Evolutionary conservation across 1,284 basidiomycete species (phyloP).

Genomic region (Ganoderma multipileum): DNA sequence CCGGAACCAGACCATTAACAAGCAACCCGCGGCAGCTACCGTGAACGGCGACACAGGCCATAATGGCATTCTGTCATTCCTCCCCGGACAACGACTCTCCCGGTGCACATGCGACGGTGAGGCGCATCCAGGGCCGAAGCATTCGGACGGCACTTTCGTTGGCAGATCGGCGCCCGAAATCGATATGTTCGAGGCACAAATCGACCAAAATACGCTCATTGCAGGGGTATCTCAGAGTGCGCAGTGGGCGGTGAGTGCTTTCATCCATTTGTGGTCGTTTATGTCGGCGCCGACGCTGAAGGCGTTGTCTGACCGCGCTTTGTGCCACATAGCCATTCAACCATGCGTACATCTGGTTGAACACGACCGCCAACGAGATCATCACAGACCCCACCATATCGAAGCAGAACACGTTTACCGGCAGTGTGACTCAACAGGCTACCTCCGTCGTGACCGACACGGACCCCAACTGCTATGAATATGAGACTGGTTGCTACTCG

Average conservation of each 20-base stretch:
- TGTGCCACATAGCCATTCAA: slow-evolving; percentile 60
- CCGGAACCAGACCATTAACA: slow-evolving; percentile 55
- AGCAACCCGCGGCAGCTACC: slow-evolving; percentile 43
- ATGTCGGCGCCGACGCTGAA: slow-evolving; percentile 22
- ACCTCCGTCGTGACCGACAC: slow-evolving; percentile 58
- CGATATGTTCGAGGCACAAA: slow-evolving; percentile 78
- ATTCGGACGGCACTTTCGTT: slow-evolving; percentile 60
- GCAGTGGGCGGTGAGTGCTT: slow-evolving; percentile 63
- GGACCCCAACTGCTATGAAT: slow-evolving; percentile 62
- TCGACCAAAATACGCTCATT: slow-evolving; percentile 49
- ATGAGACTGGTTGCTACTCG: slow-evolving; percentile 47
- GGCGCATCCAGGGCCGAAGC: slow-evolving; percentile 76
- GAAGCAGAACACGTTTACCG: slow-evolving; percentile 54
- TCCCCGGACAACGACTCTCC: slow-evolving; percentile 85
- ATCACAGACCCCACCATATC: slow-evolving; percentile 57
- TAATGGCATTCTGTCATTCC: slow-evolving; percentile 60
- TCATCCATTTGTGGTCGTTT: background rate
- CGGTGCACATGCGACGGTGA: slow-evolving; percentile 73
- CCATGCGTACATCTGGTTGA: slow-evolving; percentile 59
- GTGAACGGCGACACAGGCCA: slow-evolving; percentile 51
- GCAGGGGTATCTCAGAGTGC: slow-evolving; percentile 68
- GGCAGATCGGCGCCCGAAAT: slow-evolving; percentile 82
- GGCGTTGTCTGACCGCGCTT: background rate
- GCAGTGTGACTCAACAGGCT: slow-evolving; percentile 67
- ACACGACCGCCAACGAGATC: slow-evolving; percentile 54